These are phyloP conservation scores for Melanomma pulvis-pyrius DNA, from an alignment of 495 filamentous ascomycete genomes.

Conservation along the genomic window DNA sequence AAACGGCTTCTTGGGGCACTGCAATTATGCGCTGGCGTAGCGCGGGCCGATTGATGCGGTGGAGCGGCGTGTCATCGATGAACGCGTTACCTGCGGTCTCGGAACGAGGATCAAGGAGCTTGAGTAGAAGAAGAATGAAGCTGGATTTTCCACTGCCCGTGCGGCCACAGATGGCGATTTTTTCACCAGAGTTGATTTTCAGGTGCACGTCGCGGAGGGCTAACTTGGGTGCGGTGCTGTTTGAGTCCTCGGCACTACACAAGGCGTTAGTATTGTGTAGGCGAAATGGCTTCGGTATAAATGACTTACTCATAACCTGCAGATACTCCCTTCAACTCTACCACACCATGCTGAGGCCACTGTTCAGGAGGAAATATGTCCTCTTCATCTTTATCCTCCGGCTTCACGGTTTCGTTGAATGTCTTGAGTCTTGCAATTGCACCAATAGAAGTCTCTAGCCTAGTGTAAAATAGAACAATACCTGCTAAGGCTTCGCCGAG, in stretches of 20 bases:
- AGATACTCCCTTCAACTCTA: slow-evolving; percentile 16
- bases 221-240: not conserved
- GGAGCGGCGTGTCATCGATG: slow-evolving; percentile 14
- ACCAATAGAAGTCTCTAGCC: slow-evolving; percentile 40
- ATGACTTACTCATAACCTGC: too few species aligned
- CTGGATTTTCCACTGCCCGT: slow-evolving; percentile 47
- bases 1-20: slow-evolving; percentile 50
- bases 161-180: slow-evolving; percentile 47
- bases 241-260: slow-evolving; percentile 7
- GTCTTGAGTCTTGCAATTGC: slow-evolving; percentile 38
- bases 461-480: slow-evolving; percentile 36
- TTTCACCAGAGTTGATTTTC: slow-evolving; percentile 41
- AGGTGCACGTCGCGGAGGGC: slow-evolving; percentile 37
- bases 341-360: slow-evolving; percentile 9
- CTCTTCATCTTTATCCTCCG: slow-evolving; percentile 11
- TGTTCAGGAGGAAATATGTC: slow-evolving; percentile 8
- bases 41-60: slow-evolving; percentile 1
- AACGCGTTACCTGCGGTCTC: not conserved
- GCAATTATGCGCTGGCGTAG: slow-evolving; percentile 47
- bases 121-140: slow-evolving; percentile 18
- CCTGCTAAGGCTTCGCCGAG: slow-evolving; percentile 31
- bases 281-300: too few species aligned
- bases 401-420: slow-evolving; percentile 22
- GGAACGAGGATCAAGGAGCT: slow-evolving; percentile 9
- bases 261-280: too few species aligned